Base-by-base conservation (phyloP, 345 rosid species). In the Euphorbia peplus region DNA sequence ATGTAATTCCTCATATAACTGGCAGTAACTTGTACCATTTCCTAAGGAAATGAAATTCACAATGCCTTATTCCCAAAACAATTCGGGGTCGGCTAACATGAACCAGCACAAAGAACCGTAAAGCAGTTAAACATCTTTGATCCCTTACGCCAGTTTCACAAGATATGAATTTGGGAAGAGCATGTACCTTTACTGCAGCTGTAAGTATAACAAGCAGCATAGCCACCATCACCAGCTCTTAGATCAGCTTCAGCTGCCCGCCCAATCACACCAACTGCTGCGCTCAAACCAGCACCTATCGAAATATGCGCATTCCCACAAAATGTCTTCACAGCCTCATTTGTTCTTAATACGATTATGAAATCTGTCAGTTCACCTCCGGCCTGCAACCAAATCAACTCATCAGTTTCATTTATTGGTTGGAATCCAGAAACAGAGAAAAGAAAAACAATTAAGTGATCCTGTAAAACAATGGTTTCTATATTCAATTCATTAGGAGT, bases 351-450 rank as follows among this genome's bases (percentile, higher is more conserved):
- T 61, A 95, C 81, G 13, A 95, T 86, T 55, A 95, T 87, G 71
- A 90, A 95, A 80, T 95, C 98, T n/a, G 95, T 88, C 81, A 95
- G 72, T 83, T 95, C 96, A 73, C 98, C 96, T 67, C 99, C 99
- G 44, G 86, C 97, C 99, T 95, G 89, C 76, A 79, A 41, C 61
- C 52, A 74, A 48, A 73, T 67, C 22, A 48, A 63, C 62, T 15
- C 61, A 28, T 61, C 44, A 47, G 46, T 14, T 14, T 6, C 28
- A 47, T 57, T 21, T 21, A 24, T 15, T 29, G 25, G 24, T 9
- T 6, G 4, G 37, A 32, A 32, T 32, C 37, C 6, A 32, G 37
- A 42, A 13, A 42, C 47, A 42, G 11, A 42, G 47, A 42, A 13
- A 42, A 42, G 47, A 42, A 42, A 42, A 8, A 6, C 47, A 42